A percentile compares a stretch with the other conserved stretches of the same genome.
Conservation (phyloP, 257 asterid genomes). For the Eucommia ulmoides region DNA sequence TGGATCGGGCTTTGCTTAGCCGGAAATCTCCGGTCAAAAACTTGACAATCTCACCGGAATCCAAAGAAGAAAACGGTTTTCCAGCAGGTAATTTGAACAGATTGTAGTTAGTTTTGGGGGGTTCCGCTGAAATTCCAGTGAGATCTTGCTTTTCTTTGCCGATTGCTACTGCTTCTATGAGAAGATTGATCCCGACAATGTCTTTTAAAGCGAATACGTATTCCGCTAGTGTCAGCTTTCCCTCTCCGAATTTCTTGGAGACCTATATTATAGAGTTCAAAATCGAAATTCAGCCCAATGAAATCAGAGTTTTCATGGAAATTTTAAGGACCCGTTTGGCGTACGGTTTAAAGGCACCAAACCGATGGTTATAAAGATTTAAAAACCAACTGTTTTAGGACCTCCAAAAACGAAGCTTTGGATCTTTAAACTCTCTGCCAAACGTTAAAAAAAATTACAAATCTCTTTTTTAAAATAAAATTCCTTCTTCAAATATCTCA, state of each 20-base stretch:
- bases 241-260: neutral
- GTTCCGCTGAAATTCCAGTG: neutral
- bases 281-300: too few relatives aligned
- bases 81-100: neutral
- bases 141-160: slow-evolving; percentile 2
- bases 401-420: too few relatives aligned
- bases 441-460: too few relatives aligned
- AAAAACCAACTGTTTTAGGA: too few relatives aligned
- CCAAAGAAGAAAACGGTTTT: neutral
- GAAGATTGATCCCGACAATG: neutral
- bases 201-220: neutral
- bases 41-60: neutral
- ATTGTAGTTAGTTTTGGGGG: neutral
- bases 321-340: too few relatives aligned
- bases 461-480: too few relatives aligned
- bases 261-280: neutral
- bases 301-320: too few relatives aligned
- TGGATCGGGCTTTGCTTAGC: slow-evolving; percentile 1
- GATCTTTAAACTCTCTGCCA: too few relatives aligned
- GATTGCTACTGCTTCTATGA: neutral
- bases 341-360: too few relatives aligned
- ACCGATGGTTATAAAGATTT: too few relatives aligned
- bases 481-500: too few relatives aligned
- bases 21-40: slow-evolving; percentile 1
- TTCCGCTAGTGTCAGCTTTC: neutral